A percentile compares a stretch with the other conserved stretches of the same genome.
These are phyloP conservation scores for Tilletiopsis washingtonensis DNA, from an alignment of 1,284 basidiomycete genomes.

Conservation along the genomic window DNA sequence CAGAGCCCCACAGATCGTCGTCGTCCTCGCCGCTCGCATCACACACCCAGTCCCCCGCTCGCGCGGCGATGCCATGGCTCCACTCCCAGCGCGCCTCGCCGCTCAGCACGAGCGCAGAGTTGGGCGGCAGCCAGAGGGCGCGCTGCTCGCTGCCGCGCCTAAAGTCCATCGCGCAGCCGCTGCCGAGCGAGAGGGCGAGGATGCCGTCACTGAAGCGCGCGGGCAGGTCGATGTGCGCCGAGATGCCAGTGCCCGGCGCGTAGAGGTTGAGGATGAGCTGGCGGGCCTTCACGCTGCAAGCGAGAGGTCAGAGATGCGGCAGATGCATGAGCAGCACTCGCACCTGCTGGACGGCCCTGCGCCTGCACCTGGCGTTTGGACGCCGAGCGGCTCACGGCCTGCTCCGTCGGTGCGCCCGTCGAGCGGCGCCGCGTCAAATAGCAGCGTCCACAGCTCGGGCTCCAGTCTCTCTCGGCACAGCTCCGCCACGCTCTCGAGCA, in stretches of 20 bases:
- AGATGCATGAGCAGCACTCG: too few relatives aligned
- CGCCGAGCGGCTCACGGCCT: too few relatives aligned
- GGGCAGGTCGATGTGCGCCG: conserved; percentile 50
- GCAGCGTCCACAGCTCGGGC: too few relatives aligned
- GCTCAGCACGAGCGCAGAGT: conserved; percentile 48
- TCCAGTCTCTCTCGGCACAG: too few relatives aligned
- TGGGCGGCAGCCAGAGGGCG: conserved; percentile 48
- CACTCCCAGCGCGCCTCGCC: conserved; percentile 50
- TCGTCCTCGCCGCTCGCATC: background rate
- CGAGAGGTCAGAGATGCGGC: too few relatives aligned
- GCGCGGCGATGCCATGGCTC: conserved; percentile 49
- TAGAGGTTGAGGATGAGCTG: conserved; percentile 52
- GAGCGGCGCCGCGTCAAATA: too few relatives aligned
- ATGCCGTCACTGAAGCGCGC: conserved; percentile 48
- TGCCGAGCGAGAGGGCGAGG: conserved; percentile 26
- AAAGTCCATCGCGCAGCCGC: conserved; percentile 32
- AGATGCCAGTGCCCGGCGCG: conserved; percentile 49
- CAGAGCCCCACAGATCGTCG: background rate
- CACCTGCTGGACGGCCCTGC: too few relatives aligned
- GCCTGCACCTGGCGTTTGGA: too few relatives aligned
- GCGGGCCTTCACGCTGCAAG: too few relatives aligned
- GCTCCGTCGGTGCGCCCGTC: too few relatives aligned
- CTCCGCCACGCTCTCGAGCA: too few relatives aligned
- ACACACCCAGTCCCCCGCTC: conserved; percentile 10
- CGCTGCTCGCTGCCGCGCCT: background rate